phyloP scores from a whole-genome alignment of 352 stramenopile species.

The Phytophthora tubulina region DNA sequence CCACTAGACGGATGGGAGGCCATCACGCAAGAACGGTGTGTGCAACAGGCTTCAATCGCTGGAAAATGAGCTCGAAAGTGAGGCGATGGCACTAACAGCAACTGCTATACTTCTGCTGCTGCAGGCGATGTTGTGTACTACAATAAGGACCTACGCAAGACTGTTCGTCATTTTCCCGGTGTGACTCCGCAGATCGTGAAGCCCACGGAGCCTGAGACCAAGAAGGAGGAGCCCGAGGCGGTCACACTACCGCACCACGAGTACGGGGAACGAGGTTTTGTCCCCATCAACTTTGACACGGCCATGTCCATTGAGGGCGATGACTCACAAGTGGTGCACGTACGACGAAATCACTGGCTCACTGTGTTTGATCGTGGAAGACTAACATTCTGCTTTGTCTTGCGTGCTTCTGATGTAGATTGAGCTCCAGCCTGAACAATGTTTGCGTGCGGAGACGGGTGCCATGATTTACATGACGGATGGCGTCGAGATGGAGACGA shows the following conservation, averaged over 20 bases:
- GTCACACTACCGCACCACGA: conserved; percentile 37
- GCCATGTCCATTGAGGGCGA: conserved; percentile 83
- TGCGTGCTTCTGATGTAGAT: conserved; percentile 52
- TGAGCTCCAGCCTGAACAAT: conserved; percentile 91
- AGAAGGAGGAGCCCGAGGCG: conserved; percentile 18
- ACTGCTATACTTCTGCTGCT: conserved; percentile 3
- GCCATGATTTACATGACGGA: conserved; percentile 98
- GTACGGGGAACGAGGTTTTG: conserved; percentile 55
- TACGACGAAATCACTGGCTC: conserved; percentile 41
- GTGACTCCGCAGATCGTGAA: conserved; percentile 30
- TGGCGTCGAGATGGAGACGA: conserved; percentile 92
- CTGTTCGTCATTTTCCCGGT: conserved; percentile 60
- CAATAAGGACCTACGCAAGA: conserved; percentile 68
- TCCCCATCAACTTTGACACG: conserved; percentile 87
- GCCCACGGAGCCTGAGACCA: conserved; percentile 6
- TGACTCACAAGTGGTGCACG: conserved; percentile 88
- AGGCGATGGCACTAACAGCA: neutral
- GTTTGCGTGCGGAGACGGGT: conserved; percentile 92
- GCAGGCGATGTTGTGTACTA: conserved; percentile 75
- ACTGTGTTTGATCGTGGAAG: neutral
- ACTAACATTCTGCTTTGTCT: conserved; percentile 1
- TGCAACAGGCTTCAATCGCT: neutral
- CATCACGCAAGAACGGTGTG: conserved; percentile 71
- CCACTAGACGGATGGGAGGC: conserved; percentile 72
- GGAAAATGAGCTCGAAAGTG: neutral